phyloP scores from a whole-genome alignment of 2,329 filamentous ascomycete genomes.

The Colletotrichum acutatum region DNA sequence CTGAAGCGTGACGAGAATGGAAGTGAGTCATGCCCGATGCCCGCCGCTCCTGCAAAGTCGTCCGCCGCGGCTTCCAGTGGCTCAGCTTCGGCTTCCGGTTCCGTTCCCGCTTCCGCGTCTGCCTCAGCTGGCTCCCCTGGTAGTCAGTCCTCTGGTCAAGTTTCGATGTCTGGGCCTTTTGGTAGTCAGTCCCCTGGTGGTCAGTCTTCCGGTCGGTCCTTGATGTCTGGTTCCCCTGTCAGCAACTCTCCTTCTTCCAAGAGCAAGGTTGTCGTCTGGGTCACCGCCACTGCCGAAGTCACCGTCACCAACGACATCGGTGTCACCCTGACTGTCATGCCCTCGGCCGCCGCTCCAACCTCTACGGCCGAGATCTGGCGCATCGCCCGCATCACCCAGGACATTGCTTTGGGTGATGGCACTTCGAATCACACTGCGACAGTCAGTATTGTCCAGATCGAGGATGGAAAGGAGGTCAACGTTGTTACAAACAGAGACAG shows the following conservation, averaged over 20 bases:
- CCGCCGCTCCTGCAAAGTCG: not conserved
- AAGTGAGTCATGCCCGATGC: constrained; percentile 4
- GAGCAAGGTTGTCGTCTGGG: not conserved
- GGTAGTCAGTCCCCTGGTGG: too few relatives aligned
- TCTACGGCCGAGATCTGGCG: not conserved
- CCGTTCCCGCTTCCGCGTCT: not conserved
- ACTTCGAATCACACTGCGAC: not conserved
- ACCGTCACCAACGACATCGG: not conserved
- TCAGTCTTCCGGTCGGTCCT: too few relatives aligned
- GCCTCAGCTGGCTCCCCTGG: not conserved
- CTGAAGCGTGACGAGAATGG: not conserved
- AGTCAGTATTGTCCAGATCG: not conserved
- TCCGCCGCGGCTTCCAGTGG: not conserved
- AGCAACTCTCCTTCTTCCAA: not conserved
- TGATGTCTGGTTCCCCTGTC: not conserved
- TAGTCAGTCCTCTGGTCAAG: not conserved
- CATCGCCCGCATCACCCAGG: not conserved
- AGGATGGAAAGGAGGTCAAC: not conserved
- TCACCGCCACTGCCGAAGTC: not conserved
- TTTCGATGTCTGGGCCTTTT: not conserved
- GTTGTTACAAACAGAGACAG: constrained; percentile 40
- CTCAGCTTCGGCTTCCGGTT: not conserved
- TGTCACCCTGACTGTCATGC: not conserved
- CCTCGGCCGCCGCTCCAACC: not conserved
- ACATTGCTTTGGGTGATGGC: not conserved